phyloP scores from a whole-genome alignment of 768 basidiomycete species.

The Rickenella mellea region DNA sequence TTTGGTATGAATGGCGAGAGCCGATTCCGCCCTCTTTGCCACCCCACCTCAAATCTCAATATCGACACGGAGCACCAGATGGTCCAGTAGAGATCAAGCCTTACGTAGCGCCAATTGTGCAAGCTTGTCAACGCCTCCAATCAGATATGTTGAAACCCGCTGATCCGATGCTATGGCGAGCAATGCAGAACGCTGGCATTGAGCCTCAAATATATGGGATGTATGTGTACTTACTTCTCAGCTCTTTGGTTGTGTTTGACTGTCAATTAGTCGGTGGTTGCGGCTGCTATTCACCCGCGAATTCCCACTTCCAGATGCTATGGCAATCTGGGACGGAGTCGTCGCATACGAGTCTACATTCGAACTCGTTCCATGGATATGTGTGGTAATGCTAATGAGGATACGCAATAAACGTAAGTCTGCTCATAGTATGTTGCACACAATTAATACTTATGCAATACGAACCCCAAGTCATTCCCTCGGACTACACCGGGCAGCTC shows the following conservation, averaged over 20 bases:
- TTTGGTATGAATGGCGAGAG: constrained; percentile 55
- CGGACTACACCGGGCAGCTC: constrained; percentile 81
- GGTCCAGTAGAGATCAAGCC: constrained; percentile 41
- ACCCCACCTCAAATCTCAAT: constrained; percentile 33
- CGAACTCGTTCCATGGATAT: constrained; percentile 75
- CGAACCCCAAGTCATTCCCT: no score
- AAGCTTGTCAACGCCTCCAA: constrained; percentile 75
- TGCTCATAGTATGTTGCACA: not conserved
- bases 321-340: constrained; percentile 92
- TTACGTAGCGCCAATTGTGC: constrained; percentile 78
- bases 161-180: constrained; percentile 71
- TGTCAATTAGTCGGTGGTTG: constrained; percentile 70
- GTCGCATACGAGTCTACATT: constrained; percentile 82
- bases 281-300: constrained; percentile 90
- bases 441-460: constrained; percentile 36
- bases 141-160: constrained; percentile 58
- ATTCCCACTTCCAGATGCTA: constrained; percentile 67
- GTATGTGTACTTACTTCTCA: constrained; percentile 33
- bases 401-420: constrained; percentile 80
- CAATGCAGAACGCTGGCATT: constrained; percentile 70
- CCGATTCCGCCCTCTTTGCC: constrained; percentile 9
- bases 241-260: constrained; percentile 4
- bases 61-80: constrained; percentile 35
- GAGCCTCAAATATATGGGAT: constrained; percentile 98
- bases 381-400: constrained; percentile 90